Evolutionary conservation across 73 alveolate genomes (phyloP), one percentile per base, ranked within the genome.

Genomic region (Paramecium octaurelia): DNA sequence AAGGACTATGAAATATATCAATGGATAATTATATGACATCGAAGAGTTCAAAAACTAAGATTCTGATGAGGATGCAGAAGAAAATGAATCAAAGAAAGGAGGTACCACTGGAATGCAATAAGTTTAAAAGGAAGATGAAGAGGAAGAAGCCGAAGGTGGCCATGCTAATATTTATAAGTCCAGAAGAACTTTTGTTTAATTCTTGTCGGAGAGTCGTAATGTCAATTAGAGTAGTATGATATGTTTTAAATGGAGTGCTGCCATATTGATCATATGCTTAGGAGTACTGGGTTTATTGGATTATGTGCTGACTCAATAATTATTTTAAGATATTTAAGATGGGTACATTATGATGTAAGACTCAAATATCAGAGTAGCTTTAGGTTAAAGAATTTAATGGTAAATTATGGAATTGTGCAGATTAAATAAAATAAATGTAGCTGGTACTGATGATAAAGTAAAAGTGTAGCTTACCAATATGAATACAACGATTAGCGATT

Each of bases 171-270:
- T 83, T 18, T 89, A 70, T 89, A 89, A 89, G 50, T 70, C 86
- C 4, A 89, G 88, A 46, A 44, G 88, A 71, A 89, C 70, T 27
- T 83, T 89, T 43, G 85, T 71, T 8, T 50, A 89, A 42, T 89
- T 89, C 29, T 29, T 89, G 7, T 68, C 43, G 23, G 94, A 89
- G 21, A 89, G 88, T 40, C 76, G 75, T 42, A 83, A 64, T 71
- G 86, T 83, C 24, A 31, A 44, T 50, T 70, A 89, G 11, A 64
- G 43, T 29, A 89, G 94, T 89, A 48, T 89, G 94, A 64, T 70
- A 27, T 34, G 86, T 46, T 89, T 89, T 71, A 71, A 89, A 44
- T 89, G 94, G 94, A 59, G 89, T 69, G 94, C 92, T 29, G 92
- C 84, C 23, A 18, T 71, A 1, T 46, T 89, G 21, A 58, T 89